Base-by-base conservation (phyloP, 23 red algal genomes). In the Pyropia haitanensis region DNA sequence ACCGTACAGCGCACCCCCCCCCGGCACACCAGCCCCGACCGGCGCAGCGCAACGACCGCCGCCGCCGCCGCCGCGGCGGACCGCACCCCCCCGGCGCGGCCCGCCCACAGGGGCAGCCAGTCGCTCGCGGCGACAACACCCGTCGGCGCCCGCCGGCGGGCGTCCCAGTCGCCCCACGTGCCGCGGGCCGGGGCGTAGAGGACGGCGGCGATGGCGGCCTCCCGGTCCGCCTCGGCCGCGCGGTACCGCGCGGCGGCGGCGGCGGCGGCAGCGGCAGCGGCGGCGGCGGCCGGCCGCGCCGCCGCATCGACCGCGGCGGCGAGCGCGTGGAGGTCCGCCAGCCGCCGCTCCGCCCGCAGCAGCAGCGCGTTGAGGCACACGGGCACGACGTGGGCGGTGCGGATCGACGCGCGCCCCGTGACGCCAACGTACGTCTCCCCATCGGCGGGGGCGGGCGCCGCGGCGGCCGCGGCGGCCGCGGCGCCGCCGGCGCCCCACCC, bases 321-420 rank as follows among this genome's bases (percentile, higher is more conserved):
- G 18, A 59, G 10, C 16, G 27, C 14, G 63, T 91, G 75, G 22
- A 91, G 70, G 26, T 12, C 27, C 17, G 74, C 77, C 51, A 84
- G 63, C 19, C 33, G 21, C 27, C 27, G 50, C 63, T 96, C 91
- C 48, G 57, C 54, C 48, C 61, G 30, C 13, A 88, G 61, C 48
- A 96, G 53, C 59, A 96, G 70, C 29, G 67, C 65, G 58, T 96
- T 96, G 9, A 96, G 30, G 55, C 91, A 96, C 29, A 79, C 75
- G 3, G 91, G 91, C 15, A 96, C 71, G 61, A 96, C 57, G 28
- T 76, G 49, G 30, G 61, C 52, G 21, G 77, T 81, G 58, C 72
- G 64, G 2, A 76, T 91, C 5, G 39, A 46, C 39, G 39, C 5
- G 10, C 39, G 39, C 5, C 39, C 39, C 4, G 39, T 46, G 5